Evolutionary conservation across 2,329 filamentous ascomycete species (phyloP).

Genomic region (Ophiostoma piceae): DNA sequence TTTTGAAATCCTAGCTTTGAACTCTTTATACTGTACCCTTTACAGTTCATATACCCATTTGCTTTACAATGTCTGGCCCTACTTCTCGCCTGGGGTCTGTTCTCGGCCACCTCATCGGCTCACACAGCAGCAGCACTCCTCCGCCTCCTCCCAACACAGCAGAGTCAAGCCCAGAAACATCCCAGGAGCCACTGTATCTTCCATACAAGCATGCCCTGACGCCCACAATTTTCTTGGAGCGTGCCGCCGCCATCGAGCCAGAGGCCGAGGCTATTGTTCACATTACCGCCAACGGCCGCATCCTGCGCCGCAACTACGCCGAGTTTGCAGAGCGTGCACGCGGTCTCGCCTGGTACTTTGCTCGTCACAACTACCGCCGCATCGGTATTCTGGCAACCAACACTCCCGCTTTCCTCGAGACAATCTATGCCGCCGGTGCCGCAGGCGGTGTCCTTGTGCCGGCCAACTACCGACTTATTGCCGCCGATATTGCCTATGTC

Average conservation of each 20-base stretch:
- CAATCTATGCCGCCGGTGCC: conserved; percentile 79
- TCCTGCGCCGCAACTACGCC: conserved; percentile 70
- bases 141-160: conserved; percentile 27
- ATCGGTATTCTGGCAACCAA: conserved; percentile 88
- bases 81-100: conserved; percentile 57
- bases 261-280: conserved; percentile 81
- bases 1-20: background rate
- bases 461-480: conserved; percentile 61
- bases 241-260: conserved; percentile 83
- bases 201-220: conserved; percentile 70
- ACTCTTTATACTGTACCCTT: background rate
- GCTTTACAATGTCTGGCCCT: conserved; percentile 56
- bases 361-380: conserved; percentile 64
- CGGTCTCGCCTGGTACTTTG: conserved; percentile 82
- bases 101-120: conserved; percentile 45
- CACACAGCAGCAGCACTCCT: conserved; percentile 14
- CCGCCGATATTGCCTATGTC: conserved; percentile 84
- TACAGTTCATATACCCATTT: background rate
- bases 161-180: conserved; percentile 27
- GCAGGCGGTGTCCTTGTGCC: conserved; percentile 73
- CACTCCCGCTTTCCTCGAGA: conserved; percentile 89
- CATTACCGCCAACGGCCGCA: conserved; percentile 68
- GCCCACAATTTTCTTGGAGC: conserved; percentile 75
- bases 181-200: conserved; percentile 17
- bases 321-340: conserved; percentile 80